Evolutionary conservation across 345 rosid species (phyloP).

Genomic region (Fremontodendron californicum): DNA sequence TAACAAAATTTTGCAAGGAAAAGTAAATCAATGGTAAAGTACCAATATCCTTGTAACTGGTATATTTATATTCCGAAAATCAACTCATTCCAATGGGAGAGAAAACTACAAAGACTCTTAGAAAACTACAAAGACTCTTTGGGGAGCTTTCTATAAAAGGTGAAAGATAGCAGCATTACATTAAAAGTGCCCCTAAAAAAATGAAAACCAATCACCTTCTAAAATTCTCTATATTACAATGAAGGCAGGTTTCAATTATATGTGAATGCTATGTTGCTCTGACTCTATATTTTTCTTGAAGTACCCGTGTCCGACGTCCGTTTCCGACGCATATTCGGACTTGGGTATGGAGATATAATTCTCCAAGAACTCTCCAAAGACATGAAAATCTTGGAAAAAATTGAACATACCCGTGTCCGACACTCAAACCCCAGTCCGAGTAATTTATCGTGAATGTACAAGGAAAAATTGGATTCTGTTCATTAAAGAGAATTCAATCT

Average conservation of each 20-base stretch:
- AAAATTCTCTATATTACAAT: slow-evolving; percentile 17
- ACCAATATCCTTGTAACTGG: not conserved
- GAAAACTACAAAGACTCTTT: not conserved
- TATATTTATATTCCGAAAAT: not conserved
- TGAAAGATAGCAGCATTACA: not conserved
- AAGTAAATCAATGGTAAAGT: not conserved
- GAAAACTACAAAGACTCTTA: not conserved
- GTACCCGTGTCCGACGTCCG: too few relatives aligned
- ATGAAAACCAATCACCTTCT: slow-evolving; percentile 19
- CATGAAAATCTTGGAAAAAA: too few relatives aligned
- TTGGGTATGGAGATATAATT: too few relatives aligned
- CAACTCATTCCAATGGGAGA: not conserved
- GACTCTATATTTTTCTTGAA: too few relatives aligned
- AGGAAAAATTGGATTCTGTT: slow-evolving; percentile 6
- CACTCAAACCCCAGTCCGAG: too few relatives aligned
- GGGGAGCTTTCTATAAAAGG: not conserved
- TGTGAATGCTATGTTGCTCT: too few relatives aligned
- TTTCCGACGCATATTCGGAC: too few relatives aligned
- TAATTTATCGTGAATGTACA: too few relatives aligned
- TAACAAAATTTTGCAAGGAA: too few relatives aligned
- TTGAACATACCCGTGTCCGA: too few relatives aligned
- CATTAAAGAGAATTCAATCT: not conserved
- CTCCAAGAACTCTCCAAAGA: too few relatives aligned
- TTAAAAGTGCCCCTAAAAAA: not conserved
- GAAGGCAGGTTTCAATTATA: slow-evolving; percentile 19